Percentiles rank a stretch among this genome's conserved stretches.
These are phyloP conservation scores for Aspergillus nanangensis DNA, from an alignment of 495 filamentous ascomycete species.

Conservation along the genomic window DNA sequence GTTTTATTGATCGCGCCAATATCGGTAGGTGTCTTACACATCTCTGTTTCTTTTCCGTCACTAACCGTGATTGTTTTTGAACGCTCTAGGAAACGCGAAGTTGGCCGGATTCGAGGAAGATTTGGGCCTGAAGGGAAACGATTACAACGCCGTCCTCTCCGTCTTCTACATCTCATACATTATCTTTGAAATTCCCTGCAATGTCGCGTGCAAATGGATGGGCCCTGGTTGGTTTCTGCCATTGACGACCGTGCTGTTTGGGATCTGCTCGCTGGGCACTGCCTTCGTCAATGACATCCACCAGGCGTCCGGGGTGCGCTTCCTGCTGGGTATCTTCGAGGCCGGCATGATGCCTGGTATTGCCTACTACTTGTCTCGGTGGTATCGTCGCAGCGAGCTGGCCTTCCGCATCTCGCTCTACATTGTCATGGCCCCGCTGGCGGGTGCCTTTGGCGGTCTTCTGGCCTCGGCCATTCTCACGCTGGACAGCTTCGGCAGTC, in stretches of 20 bases:
- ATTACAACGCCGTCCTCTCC: constrained; percentile 63
- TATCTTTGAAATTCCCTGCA: constrained; percentile 77
- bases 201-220: constrained; percentile 50
- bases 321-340: constrained; percentile 61
- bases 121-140: constrained; percentile 47
- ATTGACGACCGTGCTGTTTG: constrained; percentile 40
- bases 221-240: constrained; percentile 50
- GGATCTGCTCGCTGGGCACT: constrained; percentile 42
- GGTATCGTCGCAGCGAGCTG: constrained; percentile 65
- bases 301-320: constrained; percentile 41
- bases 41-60: too few relatives aligned
- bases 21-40: constrained; percentile 39
- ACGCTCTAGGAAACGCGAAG: constrained; percentile 27
- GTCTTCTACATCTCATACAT: constrained; percentile 74
- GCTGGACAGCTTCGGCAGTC: constrained; percentile 37
- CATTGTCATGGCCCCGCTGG: constrained; percentile 58
- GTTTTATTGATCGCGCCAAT: constrained; percentile 57
- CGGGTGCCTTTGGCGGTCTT: constrained; percentile 67
- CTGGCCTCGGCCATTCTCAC: constrained; percentile 55
- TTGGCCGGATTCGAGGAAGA: constrained; percentile 41
- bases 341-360: constrained; percentile 71
- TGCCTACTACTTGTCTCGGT: constrained; percentile 66
- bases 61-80: constrained; percentile 10
- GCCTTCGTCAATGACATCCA: constrained; percentile 43
- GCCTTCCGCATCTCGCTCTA: constrained; percentile 53